These are phyloP conservation scores for Colletotrichum musicola DNA, from an alignment of 2,329 filamentous ascomycete species.

Conservation along the genomic window DNA sequence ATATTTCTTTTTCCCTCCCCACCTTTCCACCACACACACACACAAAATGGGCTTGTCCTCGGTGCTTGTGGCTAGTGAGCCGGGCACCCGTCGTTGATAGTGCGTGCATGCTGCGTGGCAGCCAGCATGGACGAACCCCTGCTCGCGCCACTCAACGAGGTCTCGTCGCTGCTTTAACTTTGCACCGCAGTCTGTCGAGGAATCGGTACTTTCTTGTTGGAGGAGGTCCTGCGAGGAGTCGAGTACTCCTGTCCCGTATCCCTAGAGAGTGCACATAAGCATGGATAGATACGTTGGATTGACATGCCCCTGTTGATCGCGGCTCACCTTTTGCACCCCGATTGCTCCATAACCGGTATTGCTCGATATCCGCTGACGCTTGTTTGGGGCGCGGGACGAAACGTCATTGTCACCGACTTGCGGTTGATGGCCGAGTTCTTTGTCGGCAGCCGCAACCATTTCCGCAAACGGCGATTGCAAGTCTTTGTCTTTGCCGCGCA, in stretches of 20 bases:
- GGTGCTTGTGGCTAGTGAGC: slow-evolving; percentile 13
- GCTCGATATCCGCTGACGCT: background rate
- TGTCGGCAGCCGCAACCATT: background rate
- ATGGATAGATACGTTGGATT: background rate
- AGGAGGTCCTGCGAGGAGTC: slow-evolving; percentile 18
- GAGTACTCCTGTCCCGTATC: background rate
- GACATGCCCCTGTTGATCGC: slow-evolving; percentile 10
- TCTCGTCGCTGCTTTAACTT: slow-evolving; percentile 24
- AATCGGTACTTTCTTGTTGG: background rate
- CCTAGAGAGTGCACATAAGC: background rate
- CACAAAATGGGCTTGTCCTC: background rate
- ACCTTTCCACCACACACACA: background rate
- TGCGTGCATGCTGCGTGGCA: slow-evolving; percentile 11
- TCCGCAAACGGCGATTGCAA: background rate
- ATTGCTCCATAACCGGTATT: background rate
- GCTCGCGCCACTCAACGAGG: slow-evolving; percentile 16
- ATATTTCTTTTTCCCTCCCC: background rate
- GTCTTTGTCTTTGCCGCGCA: slow-evolving; percentile 7
- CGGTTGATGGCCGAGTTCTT: background rate
- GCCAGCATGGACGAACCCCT: slow-evolving; percentile 18
- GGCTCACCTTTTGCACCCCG: background rate
- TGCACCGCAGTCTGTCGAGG: background rate
- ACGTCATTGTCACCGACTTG: slow-evolving; percentile 4
- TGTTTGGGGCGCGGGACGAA: background rate
- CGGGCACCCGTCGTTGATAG: slow-evolving; percentile 16